Base-by-base conservation (phyloP, 371 early-diverging fungal species). In the Mucor plumbeus region DNA sequence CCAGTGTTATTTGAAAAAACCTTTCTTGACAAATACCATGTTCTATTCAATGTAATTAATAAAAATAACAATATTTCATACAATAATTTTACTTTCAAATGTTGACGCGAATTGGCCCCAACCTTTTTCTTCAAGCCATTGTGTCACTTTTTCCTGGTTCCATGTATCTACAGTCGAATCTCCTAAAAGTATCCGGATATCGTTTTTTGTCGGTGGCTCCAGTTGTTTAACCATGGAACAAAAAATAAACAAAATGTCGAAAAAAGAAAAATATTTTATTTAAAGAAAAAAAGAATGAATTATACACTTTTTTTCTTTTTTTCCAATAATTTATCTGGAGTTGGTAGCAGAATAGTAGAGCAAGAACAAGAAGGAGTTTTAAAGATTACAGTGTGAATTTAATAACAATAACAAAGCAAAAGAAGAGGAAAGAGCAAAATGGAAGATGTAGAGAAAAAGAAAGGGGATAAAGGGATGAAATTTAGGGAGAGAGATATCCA, bases 91-190 rank as follows among this genome's bases (percentile, higher is more conserved):
- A 80, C 83, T 79, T 80, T 71, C 69, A 68, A 83, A 83, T 15
- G 67, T 72, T 47, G 70, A 58, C 48, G 77, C 75, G 56, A 83
- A 74, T 9, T 72, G 77, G 35, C 70, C 71, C 83, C 83, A 83
- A 19, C 79, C 80, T 61, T 74, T 76, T 7, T 80, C 80, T 61
- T 78, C 70, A 13, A 83, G 57, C 83, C 83, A 83, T 26, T 55
- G 43, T 35, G 76, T 64, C 34, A 83, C 80, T 61, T 71, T 76
- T 31, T 71, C 68, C 48, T 81, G 79, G 63, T 66, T 67, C 79
- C 79, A 81, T n/a, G 64, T 63, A 62, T 73, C 66, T 8, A 65
- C 47, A 9, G 43, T 39, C n/a, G 59, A 14, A 55, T 65, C 59
- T 38, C 57, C 61, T 35, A 67, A 56, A 35, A 39, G 53, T 39